Base-by-base conservation (phyloP, 345 rosid species). In the Eucalyptus sp. region DNA sequence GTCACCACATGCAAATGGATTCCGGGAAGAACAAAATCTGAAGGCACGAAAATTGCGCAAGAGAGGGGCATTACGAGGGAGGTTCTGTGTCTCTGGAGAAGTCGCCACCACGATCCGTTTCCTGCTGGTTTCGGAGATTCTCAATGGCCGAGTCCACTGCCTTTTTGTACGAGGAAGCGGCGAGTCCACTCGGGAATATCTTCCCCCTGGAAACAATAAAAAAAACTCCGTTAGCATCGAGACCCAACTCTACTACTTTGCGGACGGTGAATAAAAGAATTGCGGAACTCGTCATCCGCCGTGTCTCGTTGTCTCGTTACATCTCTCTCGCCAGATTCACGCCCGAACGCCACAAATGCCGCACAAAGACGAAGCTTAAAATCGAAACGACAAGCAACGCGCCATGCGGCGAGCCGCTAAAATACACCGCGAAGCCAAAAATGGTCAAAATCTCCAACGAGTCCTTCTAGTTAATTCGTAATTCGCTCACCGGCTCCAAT, bases 61-160 rank as follows among this genome's bases (percentile, higher is more conserved):
- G 51, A 24, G 50, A 50, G 50, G 50, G 87, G 48, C 90, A 91
- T 91, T 91, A 98, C 99, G 94, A 89, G 86, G 93, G 88, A 50
- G 91, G 87, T 89, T 94, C 97, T 58, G 89, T 88, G n/a, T 83
- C 62, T 87, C 71, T 91, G 66, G 88, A 87, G 88, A 87, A 88
- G 89, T 92, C 93, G 31, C 92, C 89, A 86, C 85, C 89, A 8
- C 24, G 20, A 86, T 92, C 89, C 43, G 91, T 90, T 90, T 96
- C 96, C 79, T 88, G 92, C 83, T 88, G 92, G 68, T 90, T 92
- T 92, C 89, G 95, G 64, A 96, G 91, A 62, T 94, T 95, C 86
- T 91, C 89, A 87, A 94, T 94, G 17, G 99, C 99, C 6, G 97
- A 92, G 86, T 96, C 98, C 89, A 97, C 99, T 46, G 98, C 98